Conservation (phyloP, 768 basidiomycete genomes). For the Leccinum truebloodii region DNA sequence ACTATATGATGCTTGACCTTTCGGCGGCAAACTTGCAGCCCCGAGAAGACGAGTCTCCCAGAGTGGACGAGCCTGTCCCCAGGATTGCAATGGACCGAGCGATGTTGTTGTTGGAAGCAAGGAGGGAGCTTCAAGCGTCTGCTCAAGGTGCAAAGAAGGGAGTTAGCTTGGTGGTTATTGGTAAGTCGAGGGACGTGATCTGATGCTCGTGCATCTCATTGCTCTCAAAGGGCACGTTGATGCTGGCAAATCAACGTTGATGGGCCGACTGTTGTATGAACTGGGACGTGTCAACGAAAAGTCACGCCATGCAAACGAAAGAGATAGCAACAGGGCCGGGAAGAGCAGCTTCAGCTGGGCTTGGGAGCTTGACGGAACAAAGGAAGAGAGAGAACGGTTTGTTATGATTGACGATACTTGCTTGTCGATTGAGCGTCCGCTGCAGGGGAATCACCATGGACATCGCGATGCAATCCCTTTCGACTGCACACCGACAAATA, state of each 20-base stretch:
- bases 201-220: slow-evolving; percentile 12
- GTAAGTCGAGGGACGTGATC: slow-evolving; percentile 42
- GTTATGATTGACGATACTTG: slow-evolving; percentile 15
- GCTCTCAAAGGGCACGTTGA: slow-evolving; percentile 84
- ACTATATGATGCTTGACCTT: slow-evolving; percentile 70
- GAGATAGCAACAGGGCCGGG: slow-evolving; percentile 85
- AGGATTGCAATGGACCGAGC: slow-evolving; percentile 71
- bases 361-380: slow-evolving; percentile 93
- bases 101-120: slow-evolving; percentile 83
- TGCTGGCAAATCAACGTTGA: slow-evolving; percentile 96
- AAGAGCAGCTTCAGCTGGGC: slow-evolving; percentile 98
- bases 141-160: slow-evolving; percentile 60
- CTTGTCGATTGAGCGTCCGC: slow-evolving; percentile 9
- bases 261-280: slow-evolving; percentile 94
- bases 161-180: slow-evolving; percentile 89
- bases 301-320: slow-evolving; percentile 78
- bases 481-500: slow-evolving; percentile 73
- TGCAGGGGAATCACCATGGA: slow-evolving; percentile 97
- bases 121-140: slow-evolving; percentile 46
- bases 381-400: slow-evolving; percentile 91
- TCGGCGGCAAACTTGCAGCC: slow-evolving; percentile 66
- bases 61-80: slow-evolving; percentile 52
- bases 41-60: slow-evolving; percentile 40
- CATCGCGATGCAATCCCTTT: slow-evolving; percentile 79
- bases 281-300: slow-evolving; percentile 88